Conservation (phyloP, 371 early-diverging fungal species). For the Basidiobolus meristosporus region DNA sequence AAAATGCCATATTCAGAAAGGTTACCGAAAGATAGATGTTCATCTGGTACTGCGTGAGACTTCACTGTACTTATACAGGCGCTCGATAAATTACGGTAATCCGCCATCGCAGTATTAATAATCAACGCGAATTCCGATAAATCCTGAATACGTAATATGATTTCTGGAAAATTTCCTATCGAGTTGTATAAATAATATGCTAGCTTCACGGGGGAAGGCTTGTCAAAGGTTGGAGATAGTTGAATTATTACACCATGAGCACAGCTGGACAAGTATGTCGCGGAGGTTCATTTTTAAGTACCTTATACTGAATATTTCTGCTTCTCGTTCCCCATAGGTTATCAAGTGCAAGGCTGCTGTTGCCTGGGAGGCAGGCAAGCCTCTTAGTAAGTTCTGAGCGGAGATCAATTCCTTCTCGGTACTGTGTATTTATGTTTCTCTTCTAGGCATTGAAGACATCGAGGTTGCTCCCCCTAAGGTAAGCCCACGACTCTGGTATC, state of each 20-base stretch:
- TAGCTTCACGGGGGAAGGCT: too few species aligned
- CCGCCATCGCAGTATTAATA: too few species aligned
- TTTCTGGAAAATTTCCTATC: background rate
- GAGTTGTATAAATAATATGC: too few species aligned
- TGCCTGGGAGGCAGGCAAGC: conserved; percentile 84
- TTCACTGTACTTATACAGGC: too few species aligned
- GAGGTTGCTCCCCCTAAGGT: conserved; percentile 81
- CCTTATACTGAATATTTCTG: background rate
- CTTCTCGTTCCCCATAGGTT: conserved; percentile 12
- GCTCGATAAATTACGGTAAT: too few species aligned
- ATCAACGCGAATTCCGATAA: background rate
- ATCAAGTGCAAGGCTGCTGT: conserved; percentile 92
- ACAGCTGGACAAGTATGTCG: conserved; percentile 1
- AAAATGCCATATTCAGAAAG: too few species aligned
- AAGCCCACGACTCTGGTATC: too few species aligned
- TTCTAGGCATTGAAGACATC: conserved; percentile 64
- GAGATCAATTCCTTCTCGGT: background rate
- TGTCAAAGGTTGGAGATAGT: background rate
- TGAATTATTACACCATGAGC: background rate
- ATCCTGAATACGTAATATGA: background rate
- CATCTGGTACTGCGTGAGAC: too few species aligned
- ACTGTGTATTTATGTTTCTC: background rate
- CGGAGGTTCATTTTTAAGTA: background rate
- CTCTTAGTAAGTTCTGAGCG: conserved; percentile 76
- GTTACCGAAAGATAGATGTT: too few species aligned